Evolutionary conservation across 805 yeast genomes (phyloP).

Genomic region (Myxozyma vanderwaltii): DNA sequence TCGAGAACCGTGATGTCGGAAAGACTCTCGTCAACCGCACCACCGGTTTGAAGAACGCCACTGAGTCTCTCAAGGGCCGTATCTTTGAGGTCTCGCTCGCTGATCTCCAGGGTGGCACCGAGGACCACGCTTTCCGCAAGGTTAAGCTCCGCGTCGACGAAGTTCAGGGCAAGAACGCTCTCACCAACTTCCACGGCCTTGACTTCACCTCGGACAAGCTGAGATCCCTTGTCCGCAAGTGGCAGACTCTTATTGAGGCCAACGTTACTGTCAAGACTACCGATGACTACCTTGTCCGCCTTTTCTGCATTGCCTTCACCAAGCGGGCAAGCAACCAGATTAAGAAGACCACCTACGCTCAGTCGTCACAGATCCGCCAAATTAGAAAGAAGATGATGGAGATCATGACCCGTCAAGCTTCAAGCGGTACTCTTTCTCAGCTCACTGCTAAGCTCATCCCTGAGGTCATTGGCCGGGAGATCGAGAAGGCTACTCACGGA

Average conservation of each 20-base stretch:
- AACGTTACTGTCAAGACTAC: slow-evolving; percentile 97
- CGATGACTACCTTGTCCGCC: slow-evolving; percentile 95
- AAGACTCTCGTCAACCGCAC: slow-evolving; percentile 98
- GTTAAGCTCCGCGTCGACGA: slow-evolving; percentile 97
- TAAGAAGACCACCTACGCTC: slow-evolving; percentile 97
- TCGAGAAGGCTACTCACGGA: slow-evolving; percentile 91
- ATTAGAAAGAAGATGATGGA: slow-evolving; percentile 96
- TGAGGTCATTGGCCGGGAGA: slow-evolving; percentile 98
- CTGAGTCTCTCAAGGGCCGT: slow-evolving; percentile 98
- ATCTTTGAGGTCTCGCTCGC: slow-evolving; percentile 94
- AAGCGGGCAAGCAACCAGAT: slow-evolving; percentile 95
- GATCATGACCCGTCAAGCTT: slow-evolving; percentile 94
- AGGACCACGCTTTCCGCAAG: slow-evolving; percentile 98
- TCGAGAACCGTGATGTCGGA: slow-evolving; percentile 98
- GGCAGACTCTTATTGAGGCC: slow-evolving; percentile 98
- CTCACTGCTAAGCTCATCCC: slow-evolving; percentile 96
- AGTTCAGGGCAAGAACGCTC: slow-evolving; percentile 97
- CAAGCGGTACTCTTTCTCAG: slow-evolving; percentile 93
- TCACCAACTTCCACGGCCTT: slow-evolving; percentile 99
- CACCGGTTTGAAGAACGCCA: slow-evolving; percentile 95
- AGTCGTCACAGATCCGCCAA: slow-evolving; percentile 95
- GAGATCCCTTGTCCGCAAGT: slow-evolving; percentile 96
- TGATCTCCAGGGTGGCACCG: slow-evolving; percentile 92
- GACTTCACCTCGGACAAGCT: slow-evolving; percentile 98
- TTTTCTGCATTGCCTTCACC: slow-evolving; percentile 98